These are phyloP conservation scores for Penicillium cataractarum DNA, from an alignment of 495 filamentous ascomycete genomes.

Conservation along the genomic window DNA sequence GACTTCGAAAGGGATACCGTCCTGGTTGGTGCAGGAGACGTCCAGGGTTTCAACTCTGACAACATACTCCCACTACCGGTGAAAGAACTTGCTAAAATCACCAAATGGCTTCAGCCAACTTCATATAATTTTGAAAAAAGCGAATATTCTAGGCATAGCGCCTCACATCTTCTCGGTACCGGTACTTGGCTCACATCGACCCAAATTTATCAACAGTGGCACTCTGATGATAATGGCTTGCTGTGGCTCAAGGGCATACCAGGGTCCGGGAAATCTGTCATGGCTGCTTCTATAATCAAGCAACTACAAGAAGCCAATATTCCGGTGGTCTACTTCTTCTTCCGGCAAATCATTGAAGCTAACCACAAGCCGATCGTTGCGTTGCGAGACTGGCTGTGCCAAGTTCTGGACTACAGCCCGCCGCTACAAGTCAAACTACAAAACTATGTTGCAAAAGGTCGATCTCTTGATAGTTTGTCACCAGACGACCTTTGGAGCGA, in stretches of 20 bases:
- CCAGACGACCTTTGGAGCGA: conserved; percentile 29
- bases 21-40: background rate
- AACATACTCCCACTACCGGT: background rate
- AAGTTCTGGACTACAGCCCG: conserved; percentile 11
- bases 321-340: conserved; percentile 17
- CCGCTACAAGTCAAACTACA: conserved; percentile 13
- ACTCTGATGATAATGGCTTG: background rate
- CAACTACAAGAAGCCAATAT: background rate
- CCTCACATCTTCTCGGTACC: background rate
- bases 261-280: conserved; percentile 3
- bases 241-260: conserved; percentile 9
- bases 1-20: background rate
- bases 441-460: background rate
- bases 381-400: conserved; percentile 13
- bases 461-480: conserved; percentile 2
- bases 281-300: conserved; percentile 9
- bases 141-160: background rate
- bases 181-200: background rate
- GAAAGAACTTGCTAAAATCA: background rate
- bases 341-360: conserved; percentile 13
- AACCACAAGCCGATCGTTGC: conserved; percentile 14
- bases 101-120: background rate
- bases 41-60: background rate
- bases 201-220: background rate
- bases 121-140: background rate